A percentile compares a stretch with the other conserved stretches of the same genome.
Conservation (phyloP, 345 rosid species). For the Schrenkiella parvula region DNA sequence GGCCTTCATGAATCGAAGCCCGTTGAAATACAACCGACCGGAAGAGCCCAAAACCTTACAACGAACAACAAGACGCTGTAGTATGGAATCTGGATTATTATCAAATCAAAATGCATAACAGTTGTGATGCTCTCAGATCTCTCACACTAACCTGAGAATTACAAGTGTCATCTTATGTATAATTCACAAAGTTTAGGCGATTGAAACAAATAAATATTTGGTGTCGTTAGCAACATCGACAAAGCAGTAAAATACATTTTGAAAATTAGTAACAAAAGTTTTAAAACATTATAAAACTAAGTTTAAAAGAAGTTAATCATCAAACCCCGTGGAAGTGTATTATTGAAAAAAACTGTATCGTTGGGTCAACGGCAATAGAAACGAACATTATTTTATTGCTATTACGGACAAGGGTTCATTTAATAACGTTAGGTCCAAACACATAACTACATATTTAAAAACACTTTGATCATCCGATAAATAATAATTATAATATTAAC, state of each 20-base stretch:
- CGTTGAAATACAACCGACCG: not conserved
- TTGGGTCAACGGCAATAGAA: not conserved
- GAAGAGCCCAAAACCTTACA: not conserved
- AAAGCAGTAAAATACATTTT: not conserved
- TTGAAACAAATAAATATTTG: not conserved
- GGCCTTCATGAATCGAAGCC: not conserved
- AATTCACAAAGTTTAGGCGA: not conserved
- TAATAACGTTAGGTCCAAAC: not conserved
- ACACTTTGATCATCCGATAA: not conserved
- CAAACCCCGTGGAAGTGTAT: not conserved
- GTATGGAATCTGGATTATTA: not conserved
- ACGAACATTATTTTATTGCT: not conserved
- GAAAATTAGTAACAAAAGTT: not conserved
- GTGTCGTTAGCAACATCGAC: not conserved
- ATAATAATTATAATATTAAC: too few species aligned
- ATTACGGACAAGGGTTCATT: not conserved
- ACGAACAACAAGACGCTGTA: not conserved
- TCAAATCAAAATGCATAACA: not conserved
- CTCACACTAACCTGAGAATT: not conserved
- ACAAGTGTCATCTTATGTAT: not conserved
- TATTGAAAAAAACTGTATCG: not conserved
- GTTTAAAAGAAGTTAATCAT: not conserved
- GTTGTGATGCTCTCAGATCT: not conserved
- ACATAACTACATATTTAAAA: not conserved
- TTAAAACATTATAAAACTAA: not conserved